A percentile compares a stretch with the other conserved stretches of the same genome.
phyloP scores from a whole-genome alignment of 208 protist genomes.

The Leishmania martiniquensis region DNA sequence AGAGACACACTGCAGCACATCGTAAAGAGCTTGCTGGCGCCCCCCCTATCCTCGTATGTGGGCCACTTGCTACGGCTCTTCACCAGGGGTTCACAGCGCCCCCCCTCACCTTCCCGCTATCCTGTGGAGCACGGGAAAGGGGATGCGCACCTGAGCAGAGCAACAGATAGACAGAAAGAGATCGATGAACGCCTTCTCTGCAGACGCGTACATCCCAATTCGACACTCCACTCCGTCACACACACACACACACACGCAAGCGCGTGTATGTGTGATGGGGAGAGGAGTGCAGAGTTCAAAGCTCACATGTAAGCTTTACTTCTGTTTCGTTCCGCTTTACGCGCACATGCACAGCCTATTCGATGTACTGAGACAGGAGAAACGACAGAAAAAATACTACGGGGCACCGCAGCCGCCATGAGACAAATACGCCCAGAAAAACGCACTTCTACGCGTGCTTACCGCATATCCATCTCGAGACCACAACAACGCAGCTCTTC shows the following conservation, averaged over 20 bases:
- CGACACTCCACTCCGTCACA: background rate
- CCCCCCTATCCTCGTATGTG: background rate
- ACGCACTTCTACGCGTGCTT: background rate
- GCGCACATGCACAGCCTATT: background rate
- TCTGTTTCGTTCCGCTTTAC: background rate
- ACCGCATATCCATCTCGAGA: background rate
- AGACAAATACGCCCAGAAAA: background rate
- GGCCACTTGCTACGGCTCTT: background rate
- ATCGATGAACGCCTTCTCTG: background rate
- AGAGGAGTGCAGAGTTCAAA: background rate
- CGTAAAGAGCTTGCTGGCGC: background rate
- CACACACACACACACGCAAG: background rate
- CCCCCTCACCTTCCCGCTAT: background rate
- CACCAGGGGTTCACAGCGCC: background rate
- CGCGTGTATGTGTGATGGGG: conserved; percentile 11
- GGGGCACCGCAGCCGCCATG: background rate
- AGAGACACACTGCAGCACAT: background rate
- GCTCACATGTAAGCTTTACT: background rate
- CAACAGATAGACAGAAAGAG: background rate
- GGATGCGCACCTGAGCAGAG: background rate
- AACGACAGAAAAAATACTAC: conserved; percentile 7
- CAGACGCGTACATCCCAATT: background rate
- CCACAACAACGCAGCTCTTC: background rate
- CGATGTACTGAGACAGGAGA: background rate
- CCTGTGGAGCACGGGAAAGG: background rate